Evolutionary conservation across 2,329 filamentous ascomycete species (phyloP).

Genomic region (Penicillium palitans): DNA sequence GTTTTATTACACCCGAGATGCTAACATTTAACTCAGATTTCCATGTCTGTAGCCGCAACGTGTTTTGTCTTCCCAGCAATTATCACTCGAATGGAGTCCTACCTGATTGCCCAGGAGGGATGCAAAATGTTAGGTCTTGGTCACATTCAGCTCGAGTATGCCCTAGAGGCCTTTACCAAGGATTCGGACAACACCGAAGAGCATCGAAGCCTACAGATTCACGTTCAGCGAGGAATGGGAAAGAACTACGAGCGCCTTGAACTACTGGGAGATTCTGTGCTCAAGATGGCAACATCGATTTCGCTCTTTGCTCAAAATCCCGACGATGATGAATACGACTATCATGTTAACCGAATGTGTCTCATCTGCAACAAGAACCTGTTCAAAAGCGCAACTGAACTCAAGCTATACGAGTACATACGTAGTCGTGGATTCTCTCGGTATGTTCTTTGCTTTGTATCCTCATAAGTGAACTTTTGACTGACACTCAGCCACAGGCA

Average conservation of each 20-base stretch:
- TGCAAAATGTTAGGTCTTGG: constrained; percentile 64
- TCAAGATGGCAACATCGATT: constrained; percentile 95
- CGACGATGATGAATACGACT: constrained; percentile 77
- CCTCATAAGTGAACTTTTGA: not conserved
- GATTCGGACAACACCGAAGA: constrained; percentile 84
- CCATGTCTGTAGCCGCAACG: constrained; percentile 68
- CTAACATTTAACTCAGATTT: constrained; percentile 53
- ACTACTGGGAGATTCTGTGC: constrained; percentile 87
- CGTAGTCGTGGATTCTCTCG: constrained; percentile 80
- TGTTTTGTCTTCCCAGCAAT: constrained; percentile 78
- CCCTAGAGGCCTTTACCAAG: constrained; percentile 88
- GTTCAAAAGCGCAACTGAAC: constrained; percentile 70
- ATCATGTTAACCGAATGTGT: constrained; percentile 86
- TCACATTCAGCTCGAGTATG: constrained; percentile 64
- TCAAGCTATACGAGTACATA: constrained; percentile 70
- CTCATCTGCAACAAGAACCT: constrained; percentile 91
- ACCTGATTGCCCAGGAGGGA: constrained; percentile 76
- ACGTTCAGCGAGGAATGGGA: constrained; percentile 82
- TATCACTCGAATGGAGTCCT: constrained; percentile 78
- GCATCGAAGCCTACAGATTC: constrained; percentile 64
- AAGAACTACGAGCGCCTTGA: constrained; percentile 94
- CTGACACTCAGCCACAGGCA: constrained; percentile 49
- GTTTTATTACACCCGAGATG: not conserved
- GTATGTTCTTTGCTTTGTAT: constrained; percentile 35
- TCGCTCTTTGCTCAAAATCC: constrained; percentile 76